A percentile compares a stretch with the other conserved stretches of the same genome.
Conservation (phyloP, 2,329 filamentous ascomycete genomes). For the Cladosporium sp. region DNA sequence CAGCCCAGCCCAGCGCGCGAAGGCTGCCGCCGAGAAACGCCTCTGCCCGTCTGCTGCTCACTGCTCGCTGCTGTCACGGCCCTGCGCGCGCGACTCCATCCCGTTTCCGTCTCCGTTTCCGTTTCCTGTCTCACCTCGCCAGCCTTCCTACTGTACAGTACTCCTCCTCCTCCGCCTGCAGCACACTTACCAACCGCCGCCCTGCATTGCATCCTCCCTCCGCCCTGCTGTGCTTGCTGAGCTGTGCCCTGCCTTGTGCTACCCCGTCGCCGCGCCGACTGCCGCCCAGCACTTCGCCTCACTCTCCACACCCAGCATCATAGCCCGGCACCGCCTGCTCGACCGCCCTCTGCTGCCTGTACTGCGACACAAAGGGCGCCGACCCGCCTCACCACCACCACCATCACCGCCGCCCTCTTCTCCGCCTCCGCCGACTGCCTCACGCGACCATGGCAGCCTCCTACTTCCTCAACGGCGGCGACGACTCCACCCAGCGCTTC, state of each 20-base stretch:
- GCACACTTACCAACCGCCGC: neutral
- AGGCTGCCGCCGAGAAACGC: neutral
- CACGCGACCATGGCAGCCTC: conserved; percentile 19
- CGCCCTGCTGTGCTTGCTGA: neutral
- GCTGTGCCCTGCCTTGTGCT: neutral
- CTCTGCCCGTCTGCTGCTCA: neutral
- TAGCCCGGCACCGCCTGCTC: conserved; percentile 17
- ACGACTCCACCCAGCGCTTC: conserved; percentile 33
- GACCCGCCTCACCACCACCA: conserved; percentile 18
- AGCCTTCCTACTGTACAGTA: neutral
- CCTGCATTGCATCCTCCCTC: conserved; percentile 2
- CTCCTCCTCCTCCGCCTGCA: neutral
- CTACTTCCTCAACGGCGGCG: conserved; percentile 22
- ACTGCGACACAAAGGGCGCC: conserved; percentile 18
- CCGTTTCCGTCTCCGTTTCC: neutral
- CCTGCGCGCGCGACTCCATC: neutral
- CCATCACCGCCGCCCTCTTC: conserved; percentile 24
- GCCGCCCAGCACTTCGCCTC: neutral
- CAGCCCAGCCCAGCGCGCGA: neutral
- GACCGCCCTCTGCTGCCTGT: conserved; percentile 22
- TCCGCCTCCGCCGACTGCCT: conserved; percentile 13
- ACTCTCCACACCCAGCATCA: conserved; percentile 1
- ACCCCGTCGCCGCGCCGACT: conserved; percentile 4
- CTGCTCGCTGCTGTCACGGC: neutral
- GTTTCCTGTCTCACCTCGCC: neutral